These are phyloP conservation scores for Echeveria elegans DNA, from an alignment of 164 flowering plant genomes.

Conservation along the genomic window DNA sequence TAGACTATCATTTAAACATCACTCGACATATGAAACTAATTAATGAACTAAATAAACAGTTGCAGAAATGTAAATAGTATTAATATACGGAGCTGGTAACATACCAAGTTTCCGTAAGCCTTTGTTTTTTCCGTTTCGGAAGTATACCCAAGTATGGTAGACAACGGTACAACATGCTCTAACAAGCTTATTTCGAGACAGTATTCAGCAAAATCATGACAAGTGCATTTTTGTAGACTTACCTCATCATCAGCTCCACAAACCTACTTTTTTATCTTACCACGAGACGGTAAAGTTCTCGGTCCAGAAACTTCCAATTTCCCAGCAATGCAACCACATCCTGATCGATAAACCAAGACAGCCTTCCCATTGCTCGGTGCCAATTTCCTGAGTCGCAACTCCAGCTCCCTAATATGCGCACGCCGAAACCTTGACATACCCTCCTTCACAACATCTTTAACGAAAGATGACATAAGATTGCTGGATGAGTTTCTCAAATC, in stretches of 20 bases:
- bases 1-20: not conserved
- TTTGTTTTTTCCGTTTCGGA: not conserved
- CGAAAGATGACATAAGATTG: slow-evolving; percentile 28
- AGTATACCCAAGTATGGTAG: not conserved
- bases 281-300: slow-evolving; percentile 8
- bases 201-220: not conserved
- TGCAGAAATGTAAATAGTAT: not conserved
- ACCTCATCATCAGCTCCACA: not conserved
- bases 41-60: not conserved
- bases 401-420: slow-evolving; percentile 66
- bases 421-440: slow-evolving; percentile 59
- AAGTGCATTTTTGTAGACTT: too few species aligned
- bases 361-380: slow-evolving; percentile 90
- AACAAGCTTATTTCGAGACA: not conserved
- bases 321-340: slow-evolving; percentile 85
- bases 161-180: not conserved
- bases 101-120: not conserved
- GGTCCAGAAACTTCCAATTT: slow-evolving; percentile 81
- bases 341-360: slow-evolving; percentile 65
- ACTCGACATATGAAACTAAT: not conserved
- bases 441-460: slow-evolving; percentile 28
- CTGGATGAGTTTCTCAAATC: slow-evolving; percentile 35
- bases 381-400: slow-evolving; percentile 81
- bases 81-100: not conserved
- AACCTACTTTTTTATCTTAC: not conserved